Evolutionary conservation across 2,329 filamentous ascomycete genomes (phyloP).

Genomic region (Graphilbum fragrans): DNA sequence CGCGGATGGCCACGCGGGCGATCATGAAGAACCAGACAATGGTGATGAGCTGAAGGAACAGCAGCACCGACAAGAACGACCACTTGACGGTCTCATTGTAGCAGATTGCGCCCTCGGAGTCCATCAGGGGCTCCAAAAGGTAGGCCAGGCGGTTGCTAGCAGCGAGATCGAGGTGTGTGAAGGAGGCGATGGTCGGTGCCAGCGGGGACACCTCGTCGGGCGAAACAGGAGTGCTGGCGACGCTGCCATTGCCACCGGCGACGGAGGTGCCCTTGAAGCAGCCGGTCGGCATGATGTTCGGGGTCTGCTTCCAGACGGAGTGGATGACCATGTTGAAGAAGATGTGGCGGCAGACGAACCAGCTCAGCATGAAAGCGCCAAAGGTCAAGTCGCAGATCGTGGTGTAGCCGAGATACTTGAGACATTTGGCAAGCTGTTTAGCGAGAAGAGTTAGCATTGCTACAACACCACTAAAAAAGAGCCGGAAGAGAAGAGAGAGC

Average conservation of each 20-base stretch:
- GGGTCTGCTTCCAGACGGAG: conserved; percentile 61
- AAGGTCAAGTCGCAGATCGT: conserved; percentile 72
- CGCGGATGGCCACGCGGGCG: conserved; percentile 65
- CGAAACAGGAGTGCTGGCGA: conserved; percentile 16
- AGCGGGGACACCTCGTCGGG: conserved; percentile 5
- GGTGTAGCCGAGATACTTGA: conserved; percentile 77
- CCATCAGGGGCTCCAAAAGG: conserved; percentile 60
- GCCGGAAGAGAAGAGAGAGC: neutral
- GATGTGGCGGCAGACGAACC: conserved; percentile 74
- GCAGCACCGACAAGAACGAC: conserved; percentile 64
- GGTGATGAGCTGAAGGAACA: conserved; percentile 68
- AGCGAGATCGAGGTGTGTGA: neutral
- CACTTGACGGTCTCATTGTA: conserved; percentile 64
- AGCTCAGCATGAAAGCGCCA: conserved; percentile 72
- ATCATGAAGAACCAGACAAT: conserved; percentile 86
- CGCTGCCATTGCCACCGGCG: conserved; percentile 27
- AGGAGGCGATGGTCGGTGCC: conserved; percentile 1
- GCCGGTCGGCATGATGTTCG: conserved; percentile 48
- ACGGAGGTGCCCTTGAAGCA: conserved; percentile 50
- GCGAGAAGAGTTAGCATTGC: conserved; percentile 5
- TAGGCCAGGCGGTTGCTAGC: conserved; percentile 38
- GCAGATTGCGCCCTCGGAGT: conserved; percentile 64
- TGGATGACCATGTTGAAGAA: conserved; percentile 71
- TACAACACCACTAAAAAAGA: conserved; percentile 1
- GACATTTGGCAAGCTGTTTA: conserved; percentile 71